Base-by-base conservation (phyloP, 192 early-diverging fungal genomes). In the Obelidium mucronatum region DNA sequence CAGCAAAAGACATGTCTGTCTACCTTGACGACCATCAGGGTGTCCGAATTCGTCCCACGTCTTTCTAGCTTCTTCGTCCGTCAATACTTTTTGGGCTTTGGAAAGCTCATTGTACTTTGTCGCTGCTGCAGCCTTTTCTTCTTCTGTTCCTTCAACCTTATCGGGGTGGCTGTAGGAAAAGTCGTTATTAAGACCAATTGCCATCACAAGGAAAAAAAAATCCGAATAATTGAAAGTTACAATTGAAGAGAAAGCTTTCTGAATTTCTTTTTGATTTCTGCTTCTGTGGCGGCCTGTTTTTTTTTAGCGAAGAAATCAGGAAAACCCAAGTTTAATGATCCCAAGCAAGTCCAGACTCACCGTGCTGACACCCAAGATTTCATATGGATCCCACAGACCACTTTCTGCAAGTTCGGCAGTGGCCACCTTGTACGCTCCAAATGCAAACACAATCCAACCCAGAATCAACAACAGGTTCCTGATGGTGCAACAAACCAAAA, bases 31-130 rank as follows among this genome's bases (percentile, higher is more conserved):
- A 17, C 97, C 97, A 80, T 99, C 97, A 22, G 97, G 96, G 80
- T 98, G 95, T 63, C 97, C 97, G 72, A 88, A 96, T 80, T 99
- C 94, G 73, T 98, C 95, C 85, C 91, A 99, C 80, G 93, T 94
- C 75, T 93, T 91, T 69, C 93, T 90, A 26, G 90, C 92, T 63
- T 92, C 94, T 19, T 95, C 92, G 75, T 99, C 92, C 2, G 97
- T 99, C 75, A 99, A 84, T 79, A 95, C 93, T 88, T 96, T 95
- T 80, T 96, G 93, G 15, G 97, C 97, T 69, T 97, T 95, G 60
- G 91, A 89, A 73, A 98, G 91, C 58, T 98, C 93, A 28, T 93
- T 88, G 84, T 92, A 97, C 82, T 83, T 91, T 56, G 83, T 81
- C 56, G 89, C 92, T 22, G 92, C 91, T 75, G 90, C 84, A 54